Base-by-base conservation (phyloP, 2,329 filamentous ascomycete species). In the Xylaria sp. region DNA sequence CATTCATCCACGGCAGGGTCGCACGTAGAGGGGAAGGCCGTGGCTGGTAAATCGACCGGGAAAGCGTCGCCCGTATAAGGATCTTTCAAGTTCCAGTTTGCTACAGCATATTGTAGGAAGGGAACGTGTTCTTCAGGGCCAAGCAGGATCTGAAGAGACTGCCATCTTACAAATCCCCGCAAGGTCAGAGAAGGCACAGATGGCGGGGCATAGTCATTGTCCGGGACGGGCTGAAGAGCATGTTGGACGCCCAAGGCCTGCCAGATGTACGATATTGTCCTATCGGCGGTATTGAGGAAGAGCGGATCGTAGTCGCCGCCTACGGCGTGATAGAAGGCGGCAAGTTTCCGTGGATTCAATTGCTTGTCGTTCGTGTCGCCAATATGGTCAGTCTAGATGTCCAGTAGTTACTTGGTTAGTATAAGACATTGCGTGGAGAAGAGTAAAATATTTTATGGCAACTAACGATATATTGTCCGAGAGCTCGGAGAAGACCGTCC, bases 211-310 rank as follows among this genome's bases (percentile, higher is more conserved):
- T 91, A 97, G 66, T 92, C 86, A 70, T 89, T 84, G 40, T 87
- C 85, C 50, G 87, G 86, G 0, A 92, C 92, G 69, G 96, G 91
- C 17, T 65, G 61, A 28, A 98, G 83, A 52, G 88, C 89, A 78
- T 98, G 94, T 71, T 93, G 91, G 75, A 94, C 97, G 69, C 94
- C 95, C 54, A 96, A 87, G 7, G 91, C 91, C 72, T 92, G 91
- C 83, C 96, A 98, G 67, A 97, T 95, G 78, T 92, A 96, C 28
- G 94, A 95, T 66, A 99, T 88, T 45, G 90, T 89, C 38, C 87
- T 80, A 63, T 89, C 80, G 19, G 90, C 88, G 35, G 90, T 92
- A 2, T 89, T 84, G 43, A 94, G 81, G 75, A 98, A 98, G 57
- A 98, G 85, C 23, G 84, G 79, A 74, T 94, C 91, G 76, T 91